Conservation (phyloP, 2,329 filamentous ascomycete genomes). For the Pseudogymnoascus verrucosus region DNA sequence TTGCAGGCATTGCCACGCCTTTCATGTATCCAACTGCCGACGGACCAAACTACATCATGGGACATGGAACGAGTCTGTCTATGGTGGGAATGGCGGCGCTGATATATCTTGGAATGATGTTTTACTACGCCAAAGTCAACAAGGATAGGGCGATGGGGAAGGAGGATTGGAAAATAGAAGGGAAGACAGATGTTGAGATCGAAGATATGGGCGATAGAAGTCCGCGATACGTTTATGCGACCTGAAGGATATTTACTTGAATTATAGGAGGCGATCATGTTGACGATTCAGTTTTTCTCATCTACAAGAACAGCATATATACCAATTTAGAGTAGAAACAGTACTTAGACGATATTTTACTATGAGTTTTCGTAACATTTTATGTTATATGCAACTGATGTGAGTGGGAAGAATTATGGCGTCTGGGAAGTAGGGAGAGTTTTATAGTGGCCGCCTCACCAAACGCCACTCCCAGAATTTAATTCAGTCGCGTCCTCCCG, state of each 20-base stretch:
- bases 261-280: background rate
- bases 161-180: constrained; percentile 34
- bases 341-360: background rate
- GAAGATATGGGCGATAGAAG: constrained; percentile 35
- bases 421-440: background rate
- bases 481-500: background rate
- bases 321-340: background rate
- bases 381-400: background rate
- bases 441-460: background rate
- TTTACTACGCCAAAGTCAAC: constrained; percentile 31
- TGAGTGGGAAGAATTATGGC: background rate
- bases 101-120: constrained; percentile 24
- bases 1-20: constrained; percentile 50
- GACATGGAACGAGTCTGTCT: constrained; percentile 43
- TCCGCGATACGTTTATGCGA: constrained; percentile 24
- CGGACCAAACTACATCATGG: constrained; percentile 39
- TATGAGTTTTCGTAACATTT: background rate
- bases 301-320: constrained; percentile 2
- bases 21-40: constrained; percentile 43
- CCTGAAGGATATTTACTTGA: background rate
- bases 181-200: constrained; percentile 35
- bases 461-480: background rate
- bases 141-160: constrained; percentile 29
- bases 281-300: background rate
- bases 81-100: constrained; percentile 34